Evolutionary conservation across 2,329 filamentous ascomycete genomes (phyloP).

Genomic region (Plectosphaerella sp.): DNA sequence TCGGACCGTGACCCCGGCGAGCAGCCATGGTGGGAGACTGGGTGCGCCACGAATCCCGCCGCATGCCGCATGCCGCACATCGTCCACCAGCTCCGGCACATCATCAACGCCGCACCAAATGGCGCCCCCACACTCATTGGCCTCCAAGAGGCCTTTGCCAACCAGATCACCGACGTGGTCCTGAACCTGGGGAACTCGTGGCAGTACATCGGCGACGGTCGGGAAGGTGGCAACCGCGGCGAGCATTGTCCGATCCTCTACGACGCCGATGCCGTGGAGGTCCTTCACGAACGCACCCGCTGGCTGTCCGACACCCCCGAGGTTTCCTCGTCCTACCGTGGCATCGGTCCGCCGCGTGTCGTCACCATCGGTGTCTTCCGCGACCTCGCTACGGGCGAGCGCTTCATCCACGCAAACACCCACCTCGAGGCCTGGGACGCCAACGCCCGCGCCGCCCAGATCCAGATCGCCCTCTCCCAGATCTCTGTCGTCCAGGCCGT

Average conservation of each 20-base stretch:
- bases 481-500: conserved; percentile 18
- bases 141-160: conserved; percentile 63
- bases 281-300: conserved; percentile 46
- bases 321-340: conserved; percentile 54
- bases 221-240: conserved; percentile 53
- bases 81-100: conserved; percentile 48
- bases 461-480: conserved; percentile 34
- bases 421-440: conserved; percentile 47
- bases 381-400: conserved; percentile 29
- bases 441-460: conserved; percentile 34
- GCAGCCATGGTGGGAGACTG: conserved; percentile 47
- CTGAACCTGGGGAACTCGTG: conserved; percentile 39
- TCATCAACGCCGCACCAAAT: conserved; percentile 39
- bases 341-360: conserved; percentile 35
- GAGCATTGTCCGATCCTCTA: conserved; percentile 67
- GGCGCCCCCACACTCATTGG: conserved; percentile 48
- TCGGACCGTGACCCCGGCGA: conserved; percentile 46
- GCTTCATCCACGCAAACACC: conserved; percentile 42
- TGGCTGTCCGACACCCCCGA: conserved; percentile 61
- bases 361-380: conserved; percentile 43
- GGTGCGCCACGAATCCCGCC: conserved; percentile 2
- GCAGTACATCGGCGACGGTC: conserved; percentile 46
- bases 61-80: conserved; percentile 43
- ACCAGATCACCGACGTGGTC: conserved; percentile 58
- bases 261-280: conserved; percentile 43